phyloP scores from a whole-genome alignment of 352 stramenopile genomes.

The Nothophytophthora sp. region DNA sequence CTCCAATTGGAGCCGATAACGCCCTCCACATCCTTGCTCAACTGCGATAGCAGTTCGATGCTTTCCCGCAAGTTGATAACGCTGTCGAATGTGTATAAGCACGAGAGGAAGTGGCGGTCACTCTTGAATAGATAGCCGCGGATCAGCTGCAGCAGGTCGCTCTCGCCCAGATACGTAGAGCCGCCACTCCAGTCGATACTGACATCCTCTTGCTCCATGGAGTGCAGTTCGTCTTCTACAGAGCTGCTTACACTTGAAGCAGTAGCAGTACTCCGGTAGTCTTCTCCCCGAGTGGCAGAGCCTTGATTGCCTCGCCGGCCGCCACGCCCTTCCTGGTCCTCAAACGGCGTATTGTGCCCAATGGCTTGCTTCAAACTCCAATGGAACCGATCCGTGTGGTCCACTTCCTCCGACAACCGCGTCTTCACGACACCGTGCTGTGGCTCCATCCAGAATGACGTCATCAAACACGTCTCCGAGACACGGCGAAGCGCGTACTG shows the following conservation, averaged over 20 bases:
- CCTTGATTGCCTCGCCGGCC: conserved; percentile 3
- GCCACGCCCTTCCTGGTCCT: conserved; percentile 32
- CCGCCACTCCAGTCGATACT: conserved; percentile 27
- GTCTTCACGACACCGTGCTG: conserved; percentile 75
- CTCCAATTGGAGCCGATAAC: conserved; percentile 64
- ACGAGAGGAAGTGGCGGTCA: conserved; percentile 81
- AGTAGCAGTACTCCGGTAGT: background rate
- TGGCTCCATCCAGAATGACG: conserved; percentile 90
- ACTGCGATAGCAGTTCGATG: conserved; percentile 36
- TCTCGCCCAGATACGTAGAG: conserved; percentile 67
- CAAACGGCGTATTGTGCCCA: conserved; percentile 61
- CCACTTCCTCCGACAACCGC: conserved; percentile 40
- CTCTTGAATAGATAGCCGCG: conserved; percentile 74
- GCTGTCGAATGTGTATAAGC: conserved; percentile 80
- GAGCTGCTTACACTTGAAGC: conserved; percentile 7
- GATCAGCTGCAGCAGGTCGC: conserved; percentile 72
- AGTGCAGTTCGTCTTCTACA: conserved; percentile 38
- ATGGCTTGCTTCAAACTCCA: conserved; percentile 70
- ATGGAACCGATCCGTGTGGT: conserved; percentile 63
- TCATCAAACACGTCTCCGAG: conserved; percentile 80
- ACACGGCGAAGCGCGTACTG: conserved; percentile 81
- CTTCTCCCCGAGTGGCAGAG: conserved; percentile 4
- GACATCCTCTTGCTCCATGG: conserved; percentile 54
- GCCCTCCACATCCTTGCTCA: conserved; percentile 30
- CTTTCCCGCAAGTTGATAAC: conserved; percentile 63